A percentile compares a stretch with the other conserved stretches of the same genome.
These are phyloP conservation scores for Termitomyces bulborhizus DNA, from an alignment of 768 basidiomycete genomes.

Conservation along the genomic window DNA sequence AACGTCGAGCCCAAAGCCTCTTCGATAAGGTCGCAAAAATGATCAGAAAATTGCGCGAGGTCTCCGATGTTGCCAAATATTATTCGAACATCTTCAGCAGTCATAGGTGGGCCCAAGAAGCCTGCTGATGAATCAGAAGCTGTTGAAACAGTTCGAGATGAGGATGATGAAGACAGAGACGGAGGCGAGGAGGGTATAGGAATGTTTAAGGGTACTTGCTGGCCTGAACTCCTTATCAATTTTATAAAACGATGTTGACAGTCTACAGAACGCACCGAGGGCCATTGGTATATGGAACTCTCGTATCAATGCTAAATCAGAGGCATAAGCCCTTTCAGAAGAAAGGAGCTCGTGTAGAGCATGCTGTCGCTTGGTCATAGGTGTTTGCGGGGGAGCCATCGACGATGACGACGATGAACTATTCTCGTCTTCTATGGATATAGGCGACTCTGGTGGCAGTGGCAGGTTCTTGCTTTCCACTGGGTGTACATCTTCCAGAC, in stretches of 20 bases:
- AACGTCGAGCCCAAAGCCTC: conserved; percentile 56
- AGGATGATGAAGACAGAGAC: conserved; percentile 46
- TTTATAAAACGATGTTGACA: not conserved
- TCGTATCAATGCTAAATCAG: conserved; percentile 74
- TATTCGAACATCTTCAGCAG: conserved; percentile 57
- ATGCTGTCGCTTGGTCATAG: conserved; percentile 66
- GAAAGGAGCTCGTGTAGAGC: conserved; percentile 73
- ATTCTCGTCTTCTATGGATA: conserved; percentile 19
- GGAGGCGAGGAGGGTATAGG: conserved; percentile 34
- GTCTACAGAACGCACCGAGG: conserved; percentile 42
- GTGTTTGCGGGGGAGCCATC: conserved; percentile 17
- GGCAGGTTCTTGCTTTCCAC: conserved; percentile 18
- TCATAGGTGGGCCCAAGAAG: conserved; percentile 53
- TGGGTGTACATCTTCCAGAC: conserved; percentile 16
- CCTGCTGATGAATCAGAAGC: conserved; percentile 41
- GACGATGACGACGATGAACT: conserved; percentile 19
- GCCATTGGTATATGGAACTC: conserved; percentile 78
- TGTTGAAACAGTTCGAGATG: conserved; percentile 43
- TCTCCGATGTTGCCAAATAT: conserved; percentile 78
- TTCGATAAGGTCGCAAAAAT: conserved; percentile 59
- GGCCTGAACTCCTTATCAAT: conserved; percentile 22
- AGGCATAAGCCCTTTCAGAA: conserved; percentile 76
- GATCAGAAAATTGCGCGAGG: conserved; percentile 66
- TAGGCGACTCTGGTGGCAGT: conserved; percentile 22
- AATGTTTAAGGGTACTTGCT: conserved; percentile 17